Evolutionary conservation across 202 grass and related monocot species (phyloP).

Genomic region (Cymbopogon flexuosus): DNA sequence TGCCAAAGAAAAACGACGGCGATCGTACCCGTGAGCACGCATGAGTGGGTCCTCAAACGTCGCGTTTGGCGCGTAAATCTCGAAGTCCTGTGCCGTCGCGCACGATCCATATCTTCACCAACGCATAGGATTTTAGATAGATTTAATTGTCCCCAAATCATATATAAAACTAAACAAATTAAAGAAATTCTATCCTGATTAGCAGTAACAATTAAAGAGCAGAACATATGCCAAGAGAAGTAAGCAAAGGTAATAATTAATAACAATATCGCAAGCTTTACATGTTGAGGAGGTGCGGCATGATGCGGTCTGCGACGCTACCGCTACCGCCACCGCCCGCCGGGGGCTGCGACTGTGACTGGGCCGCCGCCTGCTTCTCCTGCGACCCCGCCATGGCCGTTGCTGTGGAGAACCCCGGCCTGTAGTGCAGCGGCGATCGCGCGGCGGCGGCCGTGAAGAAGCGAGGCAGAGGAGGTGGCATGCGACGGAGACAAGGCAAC

Average conservation of each 20-base stretch:
- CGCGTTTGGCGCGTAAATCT: constrained; percentile 57
- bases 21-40: constrained; percentile 55
- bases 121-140: accelerated
- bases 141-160: background rate
- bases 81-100: constrained; percentile 66
- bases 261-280: background rate
- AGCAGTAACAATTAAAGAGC: background rate
- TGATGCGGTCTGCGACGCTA: constrained; percentile 37
- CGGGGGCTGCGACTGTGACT: background rate
- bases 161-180: background rate
- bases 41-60: constrained; percentile 79
- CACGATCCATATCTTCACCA: constrained; percentile 53
- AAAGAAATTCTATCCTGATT: background rate
- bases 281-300: constrained; percentile 77
- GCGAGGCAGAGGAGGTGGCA: background rate
- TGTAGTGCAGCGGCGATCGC: background rate
- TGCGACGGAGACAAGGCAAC: background rate
- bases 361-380: background rate
- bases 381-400: background rate
- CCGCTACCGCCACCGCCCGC: background rate
- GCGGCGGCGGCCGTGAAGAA: background rate
- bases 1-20: no score
- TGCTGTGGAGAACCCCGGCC: background rate
- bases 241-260: background rate
- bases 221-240: background rate